These are phyloP conservation scores for Microascus cirrosus DNA, from an alignment of 2,329 filamentous ascomycete genomes.

Conservation along the genomic window DNA sequence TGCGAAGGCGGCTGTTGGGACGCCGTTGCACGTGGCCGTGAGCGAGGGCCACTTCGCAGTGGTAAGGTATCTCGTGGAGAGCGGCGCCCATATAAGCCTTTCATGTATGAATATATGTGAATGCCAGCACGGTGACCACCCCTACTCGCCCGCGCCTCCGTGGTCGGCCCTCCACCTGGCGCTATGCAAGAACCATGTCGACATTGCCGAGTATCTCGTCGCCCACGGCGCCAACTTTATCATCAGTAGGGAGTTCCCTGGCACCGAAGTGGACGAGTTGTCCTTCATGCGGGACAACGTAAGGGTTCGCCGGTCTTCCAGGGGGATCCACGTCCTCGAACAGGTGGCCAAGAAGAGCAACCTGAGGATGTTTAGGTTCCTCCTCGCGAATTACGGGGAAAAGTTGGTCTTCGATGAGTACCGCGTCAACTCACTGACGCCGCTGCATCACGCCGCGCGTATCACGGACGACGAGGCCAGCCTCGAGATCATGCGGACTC, in stretches of 20 bases:
- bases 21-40: slow-evolving; percentile 3
- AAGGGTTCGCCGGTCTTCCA: background rate
- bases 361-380: slow-evolving; percentile 2
- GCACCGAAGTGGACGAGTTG: background rate
- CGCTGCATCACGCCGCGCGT: background rate
- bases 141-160: slow-evolving; percentile 1
- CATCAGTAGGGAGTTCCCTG: background rate
- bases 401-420: background rate
- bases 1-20: background rate
- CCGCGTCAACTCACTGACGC: background rate
- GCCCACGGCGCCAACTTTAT: background rate
- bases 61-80: slow-evolving; percentile 1
- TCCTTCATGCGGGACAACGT: background rate
- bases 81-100: background rate
- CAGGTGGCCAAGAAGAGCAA: background rate
- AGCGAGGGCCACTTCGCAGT: background rate
- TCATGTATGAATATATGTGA: background rate
- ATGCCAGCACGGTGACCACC: slow-evolving; percentile 3
- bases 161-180: slow-evolving; percentile 4
- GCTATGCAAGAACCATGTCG: background rate
- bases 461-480: background rate
- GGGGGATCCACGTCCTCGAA: slow-evolving; percentile 1
- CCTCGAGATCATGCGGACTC: slow-evolving; percentile 1
- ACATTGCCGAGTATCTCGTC: slow-evolving; percentile 4
- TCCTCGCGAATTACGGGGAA: background rate